Evolutionary conservation across 768 basidiomycete species (phyloP).

Genomic region (Grammothele lineata): DNA sequence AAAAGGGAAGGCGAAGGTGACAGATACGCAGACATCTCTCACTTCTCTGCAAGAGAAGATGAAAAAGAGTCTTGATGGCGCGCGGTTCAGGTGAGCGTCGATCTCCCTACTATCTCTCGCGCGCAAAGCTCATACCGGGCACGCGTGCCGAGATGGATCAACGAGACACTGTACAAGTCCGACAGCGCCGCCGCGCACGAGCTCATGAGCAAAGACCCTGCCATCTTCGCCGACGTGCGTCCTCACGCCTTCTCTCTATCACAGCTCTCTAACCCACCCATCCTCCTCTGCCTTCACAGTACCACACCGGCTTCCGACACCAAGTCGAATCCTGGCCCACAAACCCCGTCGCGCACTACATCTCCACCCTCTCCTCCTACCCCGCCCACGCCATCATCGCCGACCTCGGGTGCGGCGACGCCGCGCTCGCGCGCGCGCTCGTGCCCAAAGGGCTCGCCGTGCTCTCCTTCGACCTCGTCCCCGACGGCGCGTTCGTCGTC

Average conservation of each 20-base stretch:
- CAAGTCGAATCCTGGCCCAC: slow-evolving; percentile 93
- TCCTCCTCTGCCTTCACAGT: slow-evolving; percentile 52
- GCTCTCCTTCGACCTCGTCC: slow-evolving; percentile 77
- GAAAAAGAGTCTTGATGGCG: slow-evolving; percentile 78
- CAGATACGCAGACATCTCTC: slow-evolving; percentile 27
- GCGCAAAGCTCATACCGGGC: too few relatives aligned
- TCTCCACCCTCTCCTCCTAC: slow-evolving; percentile 57
- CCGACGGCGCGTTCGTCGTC: slow-evolving; percentile 69
- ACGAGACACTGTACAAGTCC: slow-evolving; percentile 89
- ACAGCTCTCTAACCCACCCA: not conserved
- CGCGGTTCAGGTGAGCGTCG: slow-evolving; percentile 70
- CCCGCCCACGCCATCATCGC: slow-evolving; percentile 71
- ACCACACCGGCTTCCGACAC: slow-evolving; percentile 86
- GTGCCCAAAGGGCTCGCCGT: slow-evolving; percentile 64
- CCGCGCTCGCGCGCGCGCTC: slow-evolving; percentile 74
- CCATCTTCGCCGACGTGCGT: slow-evolving; percentile 76
- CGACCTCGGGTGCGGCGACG: slow-evolving; percentile 96
- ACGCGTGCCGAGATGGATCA: slow-evolving; percentile 62
- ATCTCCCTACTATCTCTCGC: not conserved
- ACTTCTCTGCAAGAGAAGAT: slow-evolving; percentile 75
- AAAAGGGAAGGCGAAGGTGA: not conserved
- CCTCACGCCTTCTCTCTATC: not conserved
- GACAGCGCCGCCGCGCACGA: slow-evolving; percentile 67
- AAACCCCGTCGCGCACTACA: slow-evolving; percentile 87
- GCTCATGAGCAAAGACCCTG: slow-evolving; percentile 83